These are phyloP conservation scores for Artomyces pyxidatus DNA, from an alignment of 768 basidiomycete genomes.

Conservation along the genomic window DNA sequence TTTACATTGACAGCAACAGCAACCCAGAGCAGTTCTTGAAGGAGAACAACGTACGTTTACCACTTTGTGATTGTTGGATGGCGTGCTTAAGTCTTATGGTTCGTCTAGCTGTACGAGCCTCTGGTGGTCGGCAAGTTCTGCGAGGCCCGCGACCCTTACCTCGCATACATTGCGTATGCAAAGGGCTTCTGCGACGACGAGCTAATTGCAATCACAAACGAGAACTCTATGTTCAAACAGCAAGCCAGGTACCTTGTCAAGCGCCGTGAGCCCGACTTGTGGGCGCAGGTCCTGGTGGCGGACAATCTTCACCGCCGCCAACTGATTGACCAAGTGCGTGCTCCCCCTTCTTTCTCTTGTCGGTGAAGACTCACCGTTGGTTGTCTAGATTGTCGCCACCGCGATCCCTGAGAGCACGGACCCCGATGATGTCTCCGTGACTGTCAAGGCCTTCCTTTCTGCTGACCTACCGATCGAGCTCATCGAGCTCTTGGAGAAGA, in stretches of 20 bases:
- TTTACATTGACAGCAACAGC: slow-evolving; percentile 97
- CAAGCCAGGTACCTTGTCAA: slow-evolving; percentile 97
- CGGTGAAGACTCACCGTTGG: not conserved
- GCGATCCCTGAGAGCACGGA: slow-evolving; percentile 96
- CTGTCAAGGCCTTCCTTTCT: slow-evolving; percentile 96
- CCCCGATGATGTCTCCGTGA: slow-evolving; percentile 96
- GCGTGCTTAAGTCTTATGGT: slow-evolving; percentile 9
- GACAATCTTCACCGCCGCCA: slow-evolving; percentile 91
- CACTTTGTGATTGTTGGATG: not conserved
- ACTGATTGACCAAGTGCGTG: slow-evolving; percentile 80
- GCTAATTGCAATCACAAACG: slow-evolving; percentile 93
- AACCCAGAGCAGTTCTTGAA: slow-evolving; percentile 97
- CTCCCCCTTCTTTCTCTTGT: not conserved
- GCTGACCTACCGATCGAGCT: slow-evolving; percentile 96
- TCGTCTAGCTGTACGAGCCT: slow-evolving; percentile 81
- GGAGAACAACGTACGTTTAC: slow-evolving; percentile 82
- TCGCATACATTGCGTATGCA: slow-evolving; percentile 98
- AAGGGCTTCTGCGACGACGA: slow-evolving; percentile 99
- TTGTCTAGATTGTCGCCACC: slow-evolving; percentile 74
- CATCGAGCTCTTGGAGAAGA: slow-evolving; percentile 97
- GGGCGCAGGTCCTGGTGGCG: slow-evolving; percentile 86
- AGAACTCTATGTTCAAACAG: slow-evolving; percentile 99
- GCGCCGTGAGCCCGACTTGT: slow-evolving; percentile 89
- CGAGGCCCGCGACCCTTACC: slow-evolving; percentile 94
- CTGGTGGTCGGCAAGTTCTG: slow-evolving; percentile 98